phyloP scores from a whole-genome alignment of 2,329 filamentous ascomycete genomes.

The Fusarium palustre region DNA sequence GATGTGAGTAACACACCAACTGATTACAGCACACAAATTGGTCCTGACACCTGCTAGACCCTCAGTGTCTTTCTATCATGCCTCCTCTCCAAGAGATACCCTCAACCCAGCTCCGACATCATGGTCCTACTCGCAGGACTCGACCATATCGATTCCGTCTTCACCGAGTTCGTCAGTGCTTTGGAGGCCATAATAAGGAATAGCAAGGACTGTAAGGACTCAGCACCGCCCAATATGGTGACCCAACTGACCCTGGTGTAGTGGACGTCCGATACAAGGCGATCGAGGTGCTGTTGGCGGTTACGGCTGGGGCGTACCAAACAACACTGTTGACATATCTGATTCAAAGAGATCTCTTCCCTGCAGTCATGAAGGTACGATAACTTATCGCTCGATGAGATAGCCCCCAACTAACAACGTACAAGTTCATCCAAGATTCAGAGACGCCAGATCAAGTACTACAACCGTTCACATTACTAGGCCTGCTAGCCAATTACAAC shows the following conservation, averaged over 20 bases:
- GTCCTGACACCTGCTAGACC: constrained; percentile 67
- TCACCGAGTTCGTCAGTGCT: constrained; percentile 87
- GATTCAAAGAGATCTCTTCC: constrained; percentile 93
- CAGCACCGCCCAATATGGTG: neutral
- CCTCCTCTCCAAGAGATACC: constrained; percentile 88
- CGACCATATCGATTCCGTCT: constrained; percentile 85
- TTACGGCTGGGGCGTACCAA: constrained; percentile 94
- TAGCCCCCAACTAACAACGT: constrained; percentile 1
- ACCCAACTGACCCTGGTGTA: constrained; percentile 54
- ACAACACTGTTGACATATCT: constrained; percentile 95
- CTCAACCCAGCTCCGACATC: constrained; percentile 94
- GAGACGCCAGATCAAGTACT: constrained; percentile 72
- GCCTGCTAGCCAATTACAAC: constrained; percentile 95
- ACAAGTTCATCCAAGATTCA: constrained; percentile 82
- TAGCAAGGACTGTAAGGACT: constrained; percentile 72
- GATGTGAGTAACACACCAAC: constrained; percentile 71
- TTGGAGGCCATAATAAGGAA: constrained; percentile 86
- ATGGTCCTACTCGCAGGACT: constrained; percentile 91
- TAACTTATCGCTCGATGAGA: neutral
- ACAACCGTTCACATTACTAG: constrained; percentile 84
- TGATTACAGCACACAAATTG: constrained; percentile 52
- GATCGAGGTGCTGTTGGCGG: constrained; percentile 81
- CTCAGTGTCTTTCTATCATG: constrained; percentile 87
- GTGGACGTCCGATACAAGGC: constrained; percentile 83
- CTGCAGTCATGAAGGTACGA: constrained; percentile 89